A percentile compares a stretch with the other conserved stretches of the same genome.
Evolutionary conservation across 768 basidiomycete species (phyloP).

Genomic region (Serendipita sp.): DNA sequence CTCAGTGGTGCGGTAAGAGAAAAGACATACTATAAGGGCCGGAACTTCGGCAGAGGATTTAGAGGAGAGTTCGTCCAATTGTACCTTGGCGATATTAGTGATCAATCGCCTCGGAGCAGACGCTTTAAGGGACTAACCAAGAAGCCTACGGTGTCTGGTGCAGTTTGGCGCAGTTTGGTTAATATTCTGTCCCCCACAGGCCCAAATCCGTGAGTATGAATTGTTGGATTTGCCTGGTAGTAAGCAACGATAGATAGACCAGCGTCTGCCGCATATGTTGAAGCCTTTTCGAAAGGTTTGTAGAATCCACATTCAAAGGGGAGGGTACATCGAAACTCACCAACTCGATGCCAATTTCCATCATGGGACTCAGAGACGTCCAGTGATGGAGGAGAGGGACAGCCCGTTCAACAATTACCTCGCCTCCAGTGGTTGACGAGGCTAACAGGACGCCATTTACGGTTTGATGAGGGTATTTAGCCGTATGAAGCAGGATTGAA

Average conservation of each 20-base stretch:
- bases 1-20: neutral
- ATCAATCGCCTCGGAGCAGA: neutral
- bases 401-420: conserved; percentile 17
- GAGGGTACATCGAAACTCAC: conserved; percentile 24
- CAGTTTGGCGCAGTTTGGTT: conserved; percentile 35
- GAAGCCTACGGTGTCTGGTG: conserved; percentile 48
- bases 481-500: conserved; percentile 63
- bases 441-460: conserved; percentile 71
- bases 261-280: conserved; percentile 38
- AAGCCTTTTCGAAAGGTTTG: conserved; percentile 28
- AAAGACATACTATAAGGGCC: conserved; percentile 5
- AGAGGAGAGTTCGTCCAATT: conserved; percentile 14
- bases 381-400: conserved; percentile 73
- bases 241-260: conserved; percentile 48
- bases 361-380: conserved; percentile 71
- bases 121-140: conserved; percentile 33
- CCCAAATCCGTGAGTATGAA: conserved; percentile 44
- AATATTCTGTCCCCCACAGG: conserved; percentile 52
- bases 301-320: neutral
- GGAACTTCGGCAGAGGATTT: conserved; percentile 7
- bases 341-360: conserved; percentile 70
- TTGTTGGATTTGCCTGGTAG: conserved; percentile 54
- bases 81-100: neutral
- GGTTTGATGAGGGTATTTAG: conserved; percentile 59
- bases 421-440: conserved; percentile 20